Conservation (phyloP, 495 filamentous ascomycete genomes). For the Penicillium roqueforti region DNA sequence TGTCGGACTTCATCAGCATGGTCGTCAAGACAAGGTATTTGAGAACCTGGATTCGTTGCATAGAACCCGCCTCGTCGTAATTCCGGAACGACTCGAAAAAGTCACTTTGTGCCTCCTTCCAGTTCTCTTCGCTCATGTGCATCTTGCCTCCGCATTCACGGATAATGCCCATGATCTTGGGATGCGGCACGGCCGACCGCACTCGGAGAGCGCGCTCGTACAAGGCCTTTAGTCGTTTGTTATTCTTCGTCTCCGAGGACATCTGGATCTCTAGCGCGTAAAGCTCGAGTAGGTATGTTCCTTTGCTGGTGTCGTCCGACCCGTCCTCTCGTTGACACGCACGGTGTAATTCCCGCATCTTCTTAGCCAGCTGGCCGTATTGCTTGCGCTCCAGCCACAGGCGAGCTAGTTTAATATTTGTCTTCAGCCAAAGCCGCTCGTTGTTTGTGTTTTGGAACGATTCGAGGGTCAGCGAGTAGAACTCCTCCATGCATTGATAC, state of each 20-base stretch:
- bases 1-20: constrained; percentile 99
- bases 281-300: constrained; percentile 91
- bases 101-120: constrained; percentile 93
- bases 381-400: constrained; percentile 88
- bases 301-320: constrained; percentile 89
- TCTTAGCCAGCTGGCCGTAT: constrained; percentile 74
- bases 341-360: constrained; percentile 82
- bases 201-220: constrained; percentile 89
- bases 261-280: constrained; percentile 98
- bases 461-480: constrained; percentile 87
- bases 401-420: constrained; percentile 92
- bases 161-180: constrained; percentile 98
- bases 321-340: constrained; percentile 88
- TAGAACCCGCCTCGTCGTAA: constrained; percentile 95
- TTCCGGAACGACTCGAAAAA: constrained; percentile 99
- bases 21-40: constrained; percentile 95
- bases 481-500: constrained; percentile 85
- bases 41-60: constrained; percentile 94
- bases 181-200: constrained; percentile 91
- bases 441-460: constrained; percentile 98
- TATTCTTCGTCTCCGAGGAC: constrained; percentile 95
- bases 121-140: constrained; percentile 99
- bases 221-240: constrained; percentile 90
- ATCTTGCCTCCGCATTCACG: constrained; percentile 98
- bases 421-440: constrained; percentile 96